These are phyloP conservation scores for Paxillus involutus DNA, from an alignment of 768 basidiomycete species.

Conservation along the genomic window DNA sequence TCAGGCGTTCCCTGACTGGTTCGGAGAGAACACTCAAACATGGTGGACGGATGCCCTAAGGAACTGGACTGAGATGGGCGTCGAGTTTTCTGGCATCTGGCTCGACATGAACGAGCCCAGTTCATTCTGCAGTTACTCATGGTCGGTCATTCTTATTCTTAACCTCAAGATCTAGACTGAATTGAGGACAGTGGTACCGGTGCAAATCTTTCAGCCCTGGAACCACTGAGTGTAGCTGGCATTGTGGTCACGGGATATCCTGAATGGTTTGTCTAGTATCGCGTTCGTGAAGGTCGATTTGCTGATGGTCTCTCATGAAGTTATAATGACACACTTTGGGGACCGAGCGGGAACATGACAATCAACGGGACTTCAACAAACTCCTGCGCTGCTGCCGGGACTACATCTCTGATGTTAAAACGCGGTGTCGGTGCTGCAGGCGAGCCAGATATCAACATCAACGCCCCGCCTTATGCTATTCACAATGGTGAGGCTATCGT, in stretches of 20 bases:
- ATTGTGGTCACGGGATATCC: slow-evolving; percentile 58
- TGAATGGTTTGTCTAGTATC: slow-evolving; percentile 50
- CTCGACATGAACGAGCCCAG: slow-evolving; percentile 68
- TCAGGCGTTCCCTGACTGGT: slow-evolving; percentile 64
- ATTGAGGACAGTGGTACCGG: slow-evolving; percentile 42
- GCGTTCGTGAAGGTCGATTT: background rate
- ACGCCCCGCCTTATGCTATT: slow-evolving; percentile 64
- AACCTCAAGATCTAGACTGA: background rate
- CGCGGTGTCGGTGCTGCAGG: slow-evolving; percentile 53
- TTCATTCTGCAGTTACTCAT: slow-evolving; percentile 65
- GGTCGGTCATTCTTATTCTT: slow-evolving; percentile 30
- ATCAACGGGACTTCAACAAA: slow-evolving; percentile 66
- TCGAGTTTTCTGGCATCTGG: slow-evolving; percentile 70
- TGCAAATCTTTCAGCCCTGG: slow-evolving; percentile 54
- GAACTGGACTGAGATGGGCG: slow-evolving; percentile 52
- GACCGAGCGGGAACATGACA: slow-evolving; percentile 74
- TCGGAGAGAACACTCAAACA: slow-evolving; percentile 46
- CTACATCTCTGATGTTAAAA: slow-evolving; percentile 24
- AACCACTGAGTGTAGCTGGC: slow-evolving; percentile 53
- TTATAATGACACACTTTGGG: slow-evolving; percentile 60
- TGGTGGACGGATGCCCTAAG: slow-evolving; percentile 63
- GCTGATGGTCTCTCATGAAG: slow-evolving; percentile 30
- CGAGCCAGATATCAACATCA: slow-evolving; percentile 49
- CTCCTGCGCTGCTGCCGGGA: slow-evolving; percentile 23
- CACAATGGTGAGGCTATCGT: slow-evolving; percentile 55